phyloP scores from a whole-genome alignment of 2,329 filamentous ascomycete species.

The Shiraia sp. region DNA sequence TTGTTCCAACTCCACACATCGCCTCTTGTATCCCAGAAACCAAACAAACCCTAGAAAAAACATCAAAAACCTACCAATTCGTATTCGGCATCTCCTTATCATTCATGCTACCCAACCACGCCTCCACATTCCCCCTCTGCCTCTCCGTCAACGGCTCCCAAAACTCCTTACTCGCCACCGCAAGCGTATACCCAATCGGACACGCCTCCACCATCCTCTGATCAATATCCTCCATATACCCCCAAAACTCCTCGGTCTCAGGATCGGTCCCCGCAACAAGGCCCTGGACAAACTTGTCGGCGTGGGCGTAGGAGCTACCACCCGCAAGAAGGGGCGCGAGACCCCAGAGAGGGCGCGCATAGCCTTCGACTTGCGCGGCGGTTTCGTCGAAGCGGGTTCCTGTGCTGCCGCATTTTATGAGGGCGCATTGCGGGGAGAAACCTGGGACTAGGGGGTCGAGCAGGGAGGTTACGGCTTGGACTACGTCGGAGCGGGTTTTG shows the following conservation, averaged over 20 bases:
- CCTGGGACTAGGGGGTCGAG: conserved; percentile 73
- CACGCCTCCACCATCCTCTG: conserved; percentile 88
- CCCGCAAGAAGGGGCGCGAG: conserved; percentile 72
- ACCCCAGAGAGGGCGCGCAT: conserved; percentile 76
- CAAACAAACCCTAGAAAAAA: not conserved
- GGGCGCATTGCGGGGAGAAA: conserved; percentile 68
- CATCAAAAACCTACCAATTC: conserved; percentile 58
- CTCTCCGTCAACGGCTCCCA: conserved; percentile 68
- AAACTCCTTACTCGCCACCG: conserved; percentile 65
- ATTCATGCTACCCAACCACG: conserved; percentile 77
- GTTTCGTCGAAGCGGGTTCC: conserved; percentile 78
- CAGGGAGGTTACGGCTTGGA: conserved; percentile 53
- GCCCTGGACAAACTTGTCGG: conserved; percentile 70
- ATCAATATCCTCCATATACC: conserved; percentile 73
- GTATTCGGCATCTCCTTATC: conserved; percentile 71
- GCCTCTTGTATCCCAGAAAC: not conserved
- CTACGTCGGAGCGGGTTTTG: conserved; percentile 47
- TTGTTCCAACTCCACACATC: conserved; percentile 16
- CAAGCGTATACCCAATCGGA: conserved; percentile 74
- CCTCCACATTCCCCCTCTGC: conserved; percentile 68
- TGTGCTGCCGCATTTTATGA: conserved; percentile 70
- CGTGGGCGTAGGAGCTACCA: conserved; percentile 65
- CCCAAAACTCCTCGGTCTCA: conserved; percentile 73
- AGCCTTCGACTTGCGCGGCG: conserved; percentile 76
- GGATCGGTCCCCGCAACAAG: conserved; percentile 73